Evolutionary conservation across 192 early-diverging fungal species (phyloP).

Genomic region (Backusella psychrophila): DNA sequence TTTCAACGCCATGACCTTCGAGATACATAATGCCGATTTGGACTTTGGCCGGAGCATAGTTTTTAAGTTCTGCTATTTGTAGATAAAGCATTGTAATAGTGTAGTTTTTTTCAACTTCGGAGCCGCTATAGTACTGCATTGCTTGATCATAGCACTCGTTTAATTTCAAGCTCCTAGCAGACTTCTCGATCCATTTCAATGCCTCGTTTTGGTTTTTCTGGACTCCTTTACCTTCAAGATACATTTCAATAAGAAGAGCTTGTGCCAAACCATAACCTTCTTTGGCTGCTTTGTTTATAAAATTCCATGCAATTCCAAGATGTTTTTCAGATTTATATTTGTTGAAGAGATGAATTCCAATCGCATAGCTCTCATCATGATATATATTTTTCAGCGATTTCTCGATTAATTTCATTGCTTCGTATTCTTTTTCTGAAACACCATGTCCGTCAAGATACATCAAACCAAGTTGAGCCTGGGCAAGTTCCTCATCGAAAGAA

Average conservation of each 20-base stretch:
- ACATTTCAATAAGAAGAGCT: neutral
- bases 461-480: neutral
- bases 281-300: neutral
- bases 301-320: neutral
- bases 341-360: neutral
- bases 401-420: neutral
- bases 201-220: no score
- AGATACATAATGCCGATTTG: neutral
- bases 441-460: neutral
- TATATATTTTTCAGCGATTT: neutral
- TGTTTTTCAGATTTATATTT: neutral
- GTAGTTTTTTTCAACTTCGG: no score
- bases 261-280: neutral
- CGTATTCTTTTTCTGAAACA: neutral
- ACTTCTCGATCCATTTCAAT: no score
- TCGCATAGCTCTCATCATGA: neutral
- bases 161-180: no score
- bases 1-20: neutral
- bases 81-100: no score
- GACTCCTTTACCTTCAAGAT: neutral
- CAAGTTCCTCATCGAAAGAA: neutral
- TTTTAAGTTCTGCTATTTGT: no score
- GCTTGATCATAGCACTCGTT: no score
- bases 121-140: no score
- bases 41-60: no score